Conservation (phyloP, 2,329 filamentous ascomycete genomes). For the Trichocomaceae sp. region DNA sequence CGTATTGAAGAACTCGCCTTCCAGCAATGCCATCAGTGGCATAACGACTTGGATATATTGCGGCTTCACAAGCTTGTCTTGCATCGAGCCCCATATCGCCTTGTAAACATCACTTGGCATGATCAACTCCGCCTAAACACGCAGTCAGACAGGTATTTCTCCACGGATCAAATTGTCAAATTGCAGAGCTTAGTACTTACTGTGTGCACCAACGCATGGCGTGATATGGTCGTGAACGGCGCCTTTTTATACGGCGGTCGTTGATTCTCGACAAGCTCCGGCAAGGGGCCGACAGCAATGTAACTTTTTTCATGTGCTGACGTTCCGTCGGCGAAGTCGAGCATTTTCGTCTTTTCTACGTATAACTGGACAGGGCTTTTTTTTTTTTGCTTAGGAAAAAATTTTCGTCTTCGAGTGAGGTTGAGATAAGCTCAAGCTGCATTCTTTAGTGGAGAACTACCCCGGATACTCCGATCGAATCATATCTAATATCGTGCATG, state of each 20-base stretch:
- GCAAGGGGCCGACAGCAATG: slow-evolving; percentile 62
- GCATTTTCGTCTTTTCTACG: slow-evolving; percentile 30
- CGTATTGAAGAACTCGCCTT: slow-evolving; percentile 69
- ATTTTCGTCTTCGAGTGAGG: slow-evolving; percentile 6
- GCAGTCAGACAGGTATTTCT: not conserved
- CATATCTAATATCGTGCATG: not conserved
- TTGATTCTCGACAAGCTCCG: slow-evolving; percentile 60
- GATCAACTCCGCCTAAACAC: slow-evolving; percentile 53
- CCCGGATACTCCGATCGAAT: not conserved
- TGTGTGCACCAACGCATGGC: slow-evolving; percentile 63
- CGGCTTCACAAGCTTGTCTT: slow-evolving; percentile 32
- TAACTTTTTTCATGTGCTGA: slow-evolving; percentile 57
- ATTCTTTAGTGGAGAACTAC: slow-evolving; percentile 4
- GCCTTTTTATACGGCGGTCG: slow-evolving; percentile 66
- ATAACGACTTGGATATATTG: slow-evolving; percentile 65
- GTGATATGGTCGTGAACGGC: slow-evolving; percentile 64
- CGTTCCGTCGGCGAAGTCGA: slow-evolving; percentile 36
- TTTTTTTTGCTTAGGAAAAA: not conserved
- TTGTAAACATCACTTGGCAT: slow-evolving; percentile 59
- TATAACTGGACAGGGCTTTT: no score
- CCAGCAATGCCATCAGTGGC: slow-evolving; percentile 63
- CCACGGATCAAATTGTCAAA: not conserved
- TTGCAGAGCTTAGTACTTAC: slow-evolving; percentile 35
- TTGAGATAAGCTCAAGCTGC: slow-evolving; percentile 8
- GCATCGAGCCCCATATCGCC: slow-evolving; percentile 49